A percentile compares a stretch with the other conserved stretches of the same genome.
These are phyloP conservation scores for Boletus huronensis DNA, from an alignment of 768 basidiomycete genomes.

Conservation along the genomic window DNA sequence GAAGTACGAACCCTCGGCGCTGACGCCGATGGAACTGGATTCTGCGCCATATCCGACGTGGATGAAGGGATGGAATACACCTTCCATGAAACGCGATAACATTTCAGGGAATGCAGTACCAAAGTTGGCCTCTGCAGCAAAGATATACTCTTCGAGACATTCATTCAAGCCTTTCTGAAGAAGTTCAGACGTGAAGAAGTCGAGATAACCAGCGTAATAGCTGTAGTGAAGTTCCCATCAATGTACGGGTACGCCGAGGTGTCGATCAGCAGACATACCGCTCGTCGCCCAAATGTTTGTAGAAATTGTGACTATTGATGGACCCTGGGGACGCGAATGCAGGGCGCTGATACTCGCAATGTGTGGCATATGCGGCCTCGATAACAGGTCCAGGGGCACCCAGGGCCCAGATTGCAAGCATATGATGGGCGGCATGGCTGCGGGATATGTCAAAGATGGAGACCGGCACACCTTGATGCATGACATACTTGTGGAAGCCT, in stretches of 20 bases:
- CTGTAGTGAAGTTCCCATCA: constrained; percentile 29
- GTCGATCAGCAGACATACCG: constrained; percentile 34
- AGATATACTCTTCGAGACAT: constrained; percentile 55
- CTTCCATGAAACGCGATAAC: constrained; percentile 53
- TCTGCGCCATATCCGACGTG: constrained; percentile 62
- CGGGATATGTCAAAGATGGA: constrained; percentile 15
- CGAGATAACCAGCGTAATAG: constrained; percentile 56
- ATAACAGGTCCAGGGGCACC: constrained; percentile 47
- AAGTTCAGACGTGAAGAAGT: constrained; percentile 48
- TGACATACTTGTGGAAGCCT: constrained; percentile 32
- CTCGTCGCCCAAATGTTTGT: constrained; percentile 54
- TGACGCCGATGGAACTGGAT: constrained; percentile 54
- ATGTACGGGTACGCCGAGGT: not conserved
- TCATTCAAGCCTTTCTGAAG: constrained; percentile 40
- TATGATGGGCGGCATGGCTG: constrained; percentile 57
- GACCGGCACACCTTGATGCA: constrained; percentile 1
- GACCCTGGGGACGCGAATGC: constrained; percentile 28
- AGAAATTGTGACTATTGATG: constrained; percentile 40
- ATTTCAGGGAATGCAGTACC: constrained; percentile 33
- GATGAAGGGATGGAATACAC: constrained; percentile 62
- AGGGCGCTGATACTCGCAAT: constrained; percentile 37
- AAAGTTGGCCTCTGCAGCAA: constrained; percentile 48
- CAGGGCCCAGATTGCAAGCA: constrained; percentile 56
- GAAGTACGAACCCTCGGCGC: constrained; percentile 52
- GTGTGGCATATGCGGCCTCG: constrained; percentile 40